A percentile compares a stretch with the other conserved stretches of the same genome.
Conservation (phyloP, 495 filamentous ascomycete species). For the Tirmania nivea region DNA sequence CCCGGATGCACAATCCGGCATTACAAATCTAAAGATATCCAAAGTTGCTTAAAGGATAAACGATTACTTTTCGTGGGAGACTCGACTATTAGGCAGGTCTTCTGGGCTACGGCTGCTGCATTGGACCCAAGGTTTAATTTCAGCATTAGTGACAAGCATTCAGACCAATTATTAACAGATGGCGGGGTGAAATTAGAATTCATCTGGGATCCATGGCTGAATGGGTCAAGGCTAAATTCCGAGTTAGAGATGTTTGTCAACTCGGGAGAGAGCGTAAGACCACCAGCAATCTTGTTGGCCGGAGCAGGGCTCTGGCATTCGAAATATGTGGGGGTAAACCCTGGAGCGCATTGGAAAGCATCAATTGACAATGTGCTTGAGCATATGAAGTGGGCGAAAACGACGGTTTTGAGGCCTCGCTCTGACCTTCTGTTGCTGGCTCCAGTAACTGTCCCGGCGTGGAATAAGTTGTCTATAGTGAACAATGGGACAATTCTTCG, state of each 20-base stretch:
- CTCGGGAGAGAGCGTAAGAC: background rate
- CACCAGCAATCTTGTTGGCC: conserved; percentile 24
- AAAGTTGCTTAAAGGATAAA: conserved; percentile 24
- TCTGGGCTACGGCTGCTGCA: conserved; percentile 32
- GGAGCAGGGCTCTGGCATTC: conserved; percentile 37
- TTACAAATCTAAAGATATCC: conserved; percentile 28
- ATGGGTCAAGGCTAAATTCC: conserved; percentile 25
- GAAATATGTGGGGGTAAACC: conserved; percentile 26
- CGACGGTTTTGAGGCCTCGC: conserved; percentile 10
- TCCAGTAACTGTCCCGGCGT: conserved; percentile 34
- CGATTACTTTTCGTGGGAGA: conserved; percentile 39
- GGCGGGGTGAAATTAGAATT: conserved; percentile 29
- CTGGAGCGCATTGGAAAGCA: conserved; percentile 27
- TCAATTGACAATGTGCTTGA: conserved; percentile 24
- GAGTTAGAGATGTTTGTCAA: conserved; percentile 20
- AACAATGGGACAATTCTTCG: conserved; percentile 29
- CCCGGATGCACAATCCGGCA: conserved; percentile 35
- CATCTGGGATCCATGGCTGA: conserved; percentile 41
- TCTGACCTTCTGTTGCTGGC: conserved; percentile 26
- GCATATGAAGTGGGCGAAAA: conserved; percentile 13
- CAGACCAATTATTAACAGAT: conserved; percentile 24
- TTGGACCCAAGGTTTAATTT: conserved; percentile 24
- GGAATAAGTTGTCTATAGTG: conserved; percentile 26
- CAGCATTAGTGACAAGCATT: conserved; percentile 23
- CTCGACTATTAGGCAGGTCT: conserved; percentile 35